Conservation (phyloP, 2,329 filamentous ascomycete genomes). For the Dryadomyces quercivorus region DNA sequence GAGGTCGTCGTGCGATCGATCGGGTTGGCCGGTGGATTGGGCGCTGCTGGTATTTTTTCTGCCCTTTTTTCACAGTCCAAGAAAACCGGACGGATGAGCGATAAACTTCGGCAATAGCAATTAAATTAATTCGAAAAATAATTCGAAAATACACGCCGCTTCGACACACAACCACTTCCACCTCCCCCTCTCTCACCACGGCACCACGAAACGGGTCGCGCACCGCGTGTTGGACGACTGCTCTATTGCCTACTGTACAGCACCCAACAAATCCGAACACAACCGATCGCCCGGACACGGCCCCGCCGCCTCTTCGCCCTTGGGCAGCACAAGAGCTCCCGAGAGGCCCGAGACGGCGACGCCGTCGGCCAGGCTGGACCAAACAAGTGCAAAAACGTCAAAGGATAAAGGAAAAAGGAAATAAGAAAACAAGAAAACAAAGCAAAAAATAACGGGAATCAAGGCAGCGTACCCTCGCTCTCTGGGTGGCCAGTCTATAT, state of each 20-base stretch:
- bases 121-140: slow-evolving; percentile 10
- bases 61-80: neutral
- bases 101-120: slow-evolving; percentile 17
- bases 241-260: neutral
- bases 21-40: no score
- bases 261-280: no score
- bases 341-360: no score
- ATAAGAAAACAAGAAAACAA: neutral
- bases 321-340: neutral
- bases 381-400: neutral
- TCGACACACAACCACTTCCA: neutral
- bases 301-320: no score
- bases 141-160: neutral
- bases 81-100: slow-evolving; percentile 15
- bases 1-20: neutral
- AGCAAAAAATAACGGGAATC: neutral
- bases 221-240: no score
- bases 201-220: neutral
- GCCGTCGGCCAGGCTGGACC: no score
- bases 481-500: slow-evolving; percentile 9
- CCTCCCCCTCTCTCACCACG: neutral
- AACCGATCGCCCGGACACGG: no score
- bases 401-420: neutral
- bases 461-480: neutral
- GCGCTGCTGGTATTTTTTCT: no score